A percentile compares a stretch with the other conserved stretches of the same genome.
Evolutionary conservation across 2,329 filamentous ascomycete genomes (phyloP).

Genomic region (Colletotrichum tanaceti): DNA sequence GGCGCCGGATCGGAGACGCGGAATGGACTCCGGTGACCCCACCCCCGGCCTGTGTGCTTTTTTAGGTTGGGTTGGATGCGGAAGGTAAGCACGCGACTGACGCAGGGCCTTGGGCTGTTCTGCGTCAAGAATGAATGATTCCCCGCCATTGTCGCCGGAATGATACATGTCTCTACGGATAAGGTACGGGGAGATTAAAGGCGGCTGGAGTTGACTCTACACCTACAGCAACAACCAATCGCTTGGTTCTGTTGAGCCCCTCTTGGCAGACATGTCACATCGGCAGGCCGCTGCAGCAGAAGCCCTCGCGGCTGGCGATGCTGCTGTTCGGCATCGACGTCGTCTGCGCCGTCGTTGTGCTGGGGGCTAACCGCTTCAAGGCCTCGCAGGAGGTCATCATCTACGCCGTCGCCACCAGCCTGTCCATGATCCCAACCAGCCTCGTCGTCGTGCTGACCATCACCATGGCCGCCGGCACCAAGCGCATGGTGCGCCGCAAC

Average conservation of each 20-base stretch:
- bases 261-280: constrained; percentile 49
- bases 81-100: background rate
- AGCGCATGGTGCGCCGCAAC: constrained; percentile 63
- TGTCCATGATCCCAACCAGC: constrained; percentile 64
- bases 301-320: constrained; percentile 74
- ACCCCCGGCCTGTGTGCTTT: background rate
- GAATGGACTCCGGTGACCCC: too few species aligned
- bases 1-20: background rate
- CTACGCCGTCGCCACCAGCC: constrained; percentile 59
- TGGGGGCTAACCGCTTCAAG: constrained; percentile 71
- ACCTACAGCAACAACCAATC: too few species aligned
- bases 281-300: constrained; percentile 76
- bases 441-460: constrained; percentile 67
- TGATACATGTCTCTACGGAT: too few species aligned
- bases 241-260: too few species aligned
- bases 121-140: too few species aligned
- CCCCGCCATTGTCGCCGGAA: too few species aligned
- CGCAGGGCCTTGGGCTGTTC: too few species aligned
- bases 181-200: too few species aligned
- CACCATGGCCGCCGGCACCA: constrained; percentile 67
- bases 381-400: constrained; percentile 69
- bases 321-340: constrained; percentile 75
- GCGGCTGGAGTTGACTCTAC: too few species aligned
- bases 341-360: constrained; percentile 75
- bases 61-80: too few species aligned